Conservation (phyloP, 2,329 filamentous ascomycete genomes). For the Canariomyces notabilis region DNA sequence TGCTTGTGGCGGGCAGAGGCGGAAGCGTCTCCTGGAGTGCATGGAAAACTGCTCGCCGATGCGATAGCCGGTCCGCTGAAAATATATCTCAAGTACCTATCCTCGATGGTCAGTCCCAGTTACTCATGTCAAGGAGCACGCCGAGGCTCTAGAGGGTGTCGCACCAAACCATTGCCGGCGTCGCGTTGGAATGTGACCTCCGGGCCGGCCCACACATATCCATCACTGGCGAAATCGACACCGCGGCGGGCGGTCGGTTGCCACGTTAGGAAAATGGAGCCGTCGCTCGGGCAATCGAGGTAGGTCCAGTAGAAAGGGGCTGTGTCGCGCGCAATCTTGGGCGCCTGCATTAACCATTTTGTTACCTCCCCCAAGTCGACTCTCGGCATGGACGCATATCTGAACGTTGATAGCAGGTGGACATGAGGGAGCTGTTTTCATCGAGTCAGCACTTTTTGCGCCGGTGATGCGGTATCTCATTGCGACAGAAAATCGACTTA, state of each 20-base stretch:
- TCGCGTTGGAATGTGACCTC: conserved; percentile 76
- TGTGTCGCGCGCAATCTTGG: conserved; percentile 76
- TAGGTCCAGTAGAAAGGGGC: conserved; percentile 93
- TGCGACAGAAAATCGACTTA: conserved; percentile 16
- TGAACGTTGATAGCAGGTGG: conserved; percentile 79
- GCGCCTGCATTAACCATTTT: conserved; percentile 76
- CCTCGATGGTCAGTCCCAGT: neutral
- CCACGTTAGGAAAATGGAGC: conserved; percentile 81
- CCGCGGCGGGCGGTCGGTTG: conserved; percentile 69
- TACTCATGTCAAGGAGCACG: neutral
- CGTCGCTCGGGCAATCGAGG: conserved; percentile 75
- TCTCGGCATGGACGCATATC: conserved; percentile 68
- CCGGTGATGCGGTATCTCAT: neutral
- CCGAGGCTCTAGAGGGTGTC: conserved; percentile 23
- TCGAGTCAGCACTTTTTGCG: conserved; percentile 7
- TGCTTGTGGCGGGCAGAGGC: conserved; percentile 67
- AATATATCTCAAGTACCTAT: conserved; percentile 82
- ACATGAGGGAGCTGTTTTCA: conserved; percentile 70
- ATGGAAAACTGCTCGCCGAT: conserved; percentile 69
- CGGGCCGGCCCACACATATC: conserved; percentile 81
- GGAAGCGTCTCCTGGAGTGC: conserved; percentile 80
- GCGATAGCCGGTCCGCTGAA: conserved; percentile 75
- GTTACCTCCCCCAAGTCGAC: conserved; percentile 73
- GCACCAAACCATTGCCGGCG: conserved; percentile 54
- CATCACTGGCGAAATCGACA: conserved; percentile 80